These are phyloP conservation scores for Litchi chinensis DNA, from an alignment of 345 rosid species.

Conservation along the genomic window DNA sequence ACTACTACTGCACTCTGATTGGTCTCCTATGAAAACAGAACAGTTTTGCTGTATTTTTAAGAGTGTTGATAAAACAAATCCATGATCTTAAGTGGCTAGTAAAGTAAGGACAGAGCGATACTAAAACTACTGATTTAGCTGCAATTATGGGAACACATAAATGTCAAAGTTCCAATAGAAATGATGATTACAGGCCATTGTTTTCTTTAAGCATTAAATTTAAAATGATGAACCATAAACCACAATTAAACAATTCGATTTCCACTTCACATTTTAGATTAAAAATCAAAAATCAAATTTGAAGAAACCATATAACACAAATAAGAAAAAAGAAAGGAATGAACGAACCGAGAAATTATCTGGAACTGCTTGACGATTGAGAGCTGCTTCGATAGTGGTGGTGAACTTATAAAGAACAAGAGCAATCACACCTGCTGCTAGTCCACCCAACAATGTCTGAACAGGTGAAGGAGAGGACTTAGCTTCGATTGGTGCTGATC, in stretches of 20 bases:
- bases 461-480: slow-evolving; percentile 66
- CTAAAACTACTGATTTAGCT: not conserved
- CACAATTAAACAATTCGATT: not conserved
- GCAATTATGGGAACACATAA: not conserved
- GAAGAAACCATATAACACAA: not conserved
- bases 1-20: not conserved
- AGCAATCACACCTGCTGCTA: slow-evolving; percentile 79
- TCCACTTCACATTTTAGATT: not conserved
- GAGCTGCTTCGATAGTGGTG: slow-evolving; percentile 67
- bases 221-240: not conserved
- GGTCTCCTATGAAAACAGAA: not conserved
- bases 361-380: slow-evolving; percentile 75
- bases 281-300: not conserved
- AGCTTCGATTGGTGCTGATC: slow-evolving; percentile 54
- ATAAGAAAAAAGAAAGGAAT: not conserved
- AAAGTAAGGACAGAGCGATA: not conserved
- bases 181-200: not conserved
- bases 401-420: slow-evolving; percentile 87
- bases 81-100: not conserved
- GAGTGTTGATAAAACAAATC: not conserved
- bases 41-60: not conserved
- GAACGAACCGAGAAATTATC: slow-evolving; percentile 71
- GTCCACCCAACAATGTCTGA: slow-evolving; percentile 79
- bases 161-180: not conserved
- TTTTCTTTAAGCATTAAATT: too few relatives aligned